phyloP scores from a whole-genome alignment of 1,139 yeast genomes.

The Geotrichum bryndzae region DNA sequence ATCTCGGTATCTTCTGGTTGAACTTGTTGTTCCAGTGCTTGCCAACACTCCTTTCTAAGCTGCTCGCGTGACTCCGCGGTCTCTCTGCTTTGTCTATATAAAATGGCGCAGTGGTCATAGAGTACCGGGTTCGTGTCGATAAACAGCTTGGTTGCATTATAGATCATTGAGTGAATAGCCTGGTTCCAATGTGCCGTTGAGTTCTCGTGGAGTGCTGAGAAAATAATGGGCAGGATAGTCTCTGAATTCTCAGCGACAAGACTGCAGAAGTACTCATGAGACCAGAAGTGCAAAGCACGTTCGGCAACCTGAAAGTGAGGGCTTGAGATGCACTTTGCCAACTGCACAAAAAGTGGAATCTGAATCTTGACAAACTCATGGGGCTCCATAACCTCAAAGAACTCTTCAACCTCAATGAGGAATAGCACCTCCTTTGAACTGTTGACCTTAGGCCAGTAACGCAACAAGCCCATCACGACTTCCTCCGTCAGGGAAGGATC shows the following conservation, averaged over 20 bases:
- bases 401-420: slow-evolving; percentile 91
- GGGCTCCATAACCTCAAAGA: slow-evolving; percentile 96
- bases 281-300: slow-evolving; percentile 90
- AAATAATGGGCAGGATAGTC: slow-evolving; percentile 85
- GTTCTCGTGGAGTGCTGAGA: slow-evolving; percentile 83
- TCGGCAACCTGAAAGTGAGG: slow-evolving; percentile 98
- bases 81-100: slow-evolving; percentile 71
- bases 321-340: slow-evolving; percentile 88
- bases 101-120: slow-evolving; percentile 85
- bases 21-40: slow-evolving; percentile 58
- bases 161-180: slow-evolving; percentile 86
- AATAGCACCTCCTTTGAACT: slow-evolving; percentile 96
- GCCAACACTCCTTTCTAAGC: slow-evolving; percentile 68
- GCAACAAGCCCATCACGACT: slow-evolving; percentile 82
- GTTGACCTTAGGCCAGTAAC: slow-evolving; percentile 96
- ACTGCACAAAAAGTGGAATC: slow-evolving; percentile 88
- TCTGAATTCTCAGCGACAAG: slow-evolving; percentile 87
- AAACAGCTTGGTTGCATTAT: slow-evolving; percentile 83
- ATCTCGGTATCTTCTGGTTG: slow-evolving; percentile 1
- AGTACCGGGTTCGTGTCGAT: slow-evolving; percentile 92
- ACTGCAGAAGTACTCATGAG: slow-evolving; percentile 87
- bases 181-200: slow-evolving; percentile 73
- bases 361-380: slow-evolving; percentile 86
- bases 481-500: slow-evolving; percentile 91
- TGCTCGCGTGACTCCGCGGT: slow-evolving; percentile 58